phyloP scores from a whole-genome alignment of 495 filamentous ascomycete genomes.

The Darksidea phi region DNA sequence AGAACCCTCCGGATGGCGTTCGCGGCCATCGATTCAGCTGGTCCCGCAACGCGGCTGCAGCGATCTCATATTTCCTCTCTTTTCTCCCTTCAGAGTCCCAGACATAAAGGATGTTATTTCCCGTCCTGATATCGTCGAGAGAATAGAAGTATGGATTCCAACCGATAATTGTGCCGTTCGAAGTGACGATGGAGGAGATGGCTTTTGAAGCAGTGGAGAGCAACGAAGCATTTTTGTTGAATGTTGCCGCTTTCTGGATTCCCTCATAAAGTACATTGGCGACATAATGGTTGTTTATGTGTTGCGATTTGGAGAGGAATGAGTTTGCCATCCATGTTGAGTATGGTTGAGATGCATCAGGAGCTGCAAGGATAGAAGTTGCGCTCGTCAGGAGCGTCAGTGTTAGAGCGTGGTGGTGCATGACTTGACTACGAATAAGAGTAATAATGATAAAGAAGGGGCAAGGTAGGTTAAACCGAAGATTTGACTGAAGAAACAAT shows the following conservation, averaged over 20 bases:
- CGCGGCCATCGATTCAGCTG: conserved; percentile 23
- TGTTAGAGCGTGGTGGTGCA: conserved; percentile 10
- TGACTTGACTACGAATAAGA: too few species aligned
- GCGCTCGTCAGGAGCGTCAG: conserved; percentile 15
- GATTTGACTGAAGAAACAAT: too few species aligned
- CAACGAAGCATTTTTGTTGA: conserved; percentile 15
- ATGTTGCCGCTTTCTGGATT: conserved; percentile 23
- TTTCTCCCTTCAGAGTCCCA: conserved; percentile 31
- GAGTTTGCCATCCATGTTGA: conserved; percentile 31
- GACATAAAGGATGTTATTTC: conserved; percentile 50
- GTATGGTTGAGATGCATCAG: conserved; percentile 12
- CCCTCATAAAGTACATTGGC: conserved; percentile 22
- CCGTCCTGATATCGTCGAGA: conserved; percentile 53
- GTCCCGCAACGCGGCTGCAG: conserved; percentile 7
- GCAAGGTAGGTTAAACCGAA: too few species aligned
- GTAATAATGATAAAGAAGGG: too few species aligned
- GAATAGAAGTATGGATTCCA: conserved; percentile 49
- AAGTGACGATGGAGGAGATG: conserved; percentile 44
- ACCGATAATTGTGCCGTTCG: conserved; percentile 44
- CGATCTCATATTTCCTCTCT: conserved; percentile 14
- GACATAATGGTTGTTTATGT: conserved; percentile 21
- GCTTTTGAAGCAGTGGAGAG: conserved; percentile 28
- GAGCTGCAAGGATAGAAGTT: conserved; percentile 2
- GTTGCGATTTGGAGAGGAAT: conserved; percentile 21
- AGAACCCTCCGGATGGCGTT: conserved; percentile 31